These are phyloP conservation scores for Neonectria punicea DNA, from an alignment of 2,329 filamentous ascomycete species.

Conservation along the genomic window DNA sequence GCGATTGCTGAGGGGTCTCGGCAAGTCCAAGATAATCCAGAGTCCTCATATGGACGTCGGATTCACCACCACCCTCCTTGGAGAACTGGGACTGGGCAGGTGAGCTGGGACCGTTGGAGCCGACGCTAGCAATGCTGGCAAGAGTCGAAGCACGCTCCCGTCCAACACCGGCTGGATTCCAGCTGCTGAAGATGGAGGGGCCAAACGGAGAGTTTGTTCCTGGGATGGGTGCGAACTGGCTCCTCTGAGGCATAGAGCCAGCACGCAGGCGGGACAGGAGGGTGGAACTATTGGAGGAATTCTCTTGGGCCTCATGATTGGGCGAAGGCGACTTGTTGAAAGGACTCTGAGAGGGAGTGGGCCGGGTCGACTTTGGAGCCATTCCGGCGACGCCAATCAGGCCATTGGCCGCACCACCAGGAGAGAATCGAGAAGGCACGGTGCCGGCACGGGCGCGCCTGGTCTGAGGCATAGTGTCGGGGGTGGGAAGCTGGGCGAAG, in stretches of 20 bases:
- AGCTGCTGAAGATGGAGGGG: conserved; percentile 89
- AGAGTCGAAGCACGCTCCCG: conserved; percentile 89
- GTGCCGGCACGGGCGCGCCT: conserved; percentile 92
- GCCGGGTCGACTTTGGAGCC: conserved; percentile 82
- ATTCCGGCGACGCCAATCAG: conserved; percentile 65
- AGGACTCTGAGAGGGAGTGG: conserved; percentile 87
- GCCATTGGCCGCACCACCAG: conserved; percentile 73
- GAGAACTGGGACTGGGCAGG: conserved; percentile 89
- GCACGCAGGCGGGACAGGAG: conserved; percentile 87
- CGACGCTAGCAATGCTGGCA: conserved; percentile 83
- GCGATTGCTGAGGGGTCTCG: conserved; percentile 86
- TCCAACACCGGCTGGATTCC: conserved; percentile 73
- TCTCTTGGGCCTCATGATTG: conserved; percentile 60
- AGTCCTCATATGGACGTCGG: conserved; percentile 88
- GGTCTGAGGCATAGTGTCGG: conserved; percentile 72
- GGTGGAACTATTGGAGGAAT: conserved; percentile 70
- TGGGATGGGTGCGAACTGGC: conserved; percentile 70
- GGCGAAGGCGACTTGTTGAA: conserved; percentile 76
- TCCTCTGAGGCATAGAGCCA: conserved; percentile 92
- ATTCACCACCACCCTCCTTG: conserved; percentile 84
- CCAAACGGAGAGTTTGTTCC: conserved; percentile 78
- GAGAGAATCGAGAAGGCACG: conserved; percentile 93
- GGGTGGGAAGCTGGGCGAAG: conserved; percentile 77
- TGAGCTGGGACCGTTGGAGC: conserved; percentile 89
- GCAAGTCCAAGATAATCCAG: conserved; percentile 95